Conservation (phyloP, 2,329 filamentous ascomycete species). For the Fusarium brachygibbosum region DNA sequence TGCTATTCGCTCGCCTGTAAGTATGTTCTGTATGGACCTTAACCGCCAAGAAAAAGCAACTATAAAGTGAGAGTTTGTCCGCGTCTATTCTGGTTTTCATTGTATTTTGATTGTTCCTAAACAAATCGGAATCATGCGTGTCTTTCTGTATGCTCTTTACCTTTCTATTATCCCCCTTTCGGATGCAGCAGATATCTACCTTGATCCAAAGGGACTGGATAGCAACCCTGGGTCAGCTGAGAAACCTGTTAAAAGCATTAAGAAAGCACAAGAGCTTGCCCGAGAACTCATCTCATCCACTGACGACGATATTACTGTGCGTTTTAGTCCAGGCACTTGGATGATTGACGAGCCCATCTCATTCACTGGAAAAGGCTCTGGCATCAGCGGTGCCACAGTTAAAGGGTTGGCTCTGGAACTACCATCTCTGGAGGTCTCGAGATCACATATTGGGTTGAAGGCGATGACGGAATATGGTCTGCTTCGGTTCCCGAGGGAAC, state of each 20-base stretch:
- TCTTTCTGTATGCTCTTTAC: background rate
- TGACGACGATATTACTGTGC: background rate
- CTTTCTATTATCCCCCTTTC: background rate
- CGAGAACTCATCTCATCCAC: background rate
- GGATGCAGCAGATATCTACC: background rate
- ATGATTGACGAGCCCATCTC: background rate
- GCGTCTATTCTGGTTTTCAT: background rate
- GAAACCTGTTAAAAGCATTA: background rate
- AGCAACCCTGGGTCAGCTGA: background rate
- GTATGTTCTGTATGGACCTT: background rate
- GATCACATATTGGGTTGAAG: background rate
- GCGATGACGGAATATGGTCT: background rate
- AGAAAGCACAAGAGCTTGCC: slow-evolving; percentile 10
- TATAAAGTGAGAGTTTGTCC: background rate
- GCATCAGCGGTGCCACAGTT: background rate
- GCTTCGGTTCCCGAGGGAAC: background rate
- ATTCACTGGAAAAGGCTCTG: background rate
- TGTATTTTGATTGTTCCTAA: background rate
- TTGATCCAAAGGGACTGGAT: background rate
- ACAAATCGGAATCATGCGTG: background rate
- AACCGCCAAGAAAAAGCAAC: background rate
- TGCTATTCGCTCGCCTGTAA: background rate
- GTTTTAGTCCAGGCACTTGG: slow-evolving; percentile 10
- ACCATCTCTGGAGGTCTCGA: background rate
- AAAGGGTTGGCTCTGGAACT: background rate